Percentiles rank a stretch among this genome's conserved stretches.
These are phyloP conservation scores for Xylona heveae DNA, from an alignment of 495 filamentous ascomycete species.

Conservation along the genomic window DNA sequence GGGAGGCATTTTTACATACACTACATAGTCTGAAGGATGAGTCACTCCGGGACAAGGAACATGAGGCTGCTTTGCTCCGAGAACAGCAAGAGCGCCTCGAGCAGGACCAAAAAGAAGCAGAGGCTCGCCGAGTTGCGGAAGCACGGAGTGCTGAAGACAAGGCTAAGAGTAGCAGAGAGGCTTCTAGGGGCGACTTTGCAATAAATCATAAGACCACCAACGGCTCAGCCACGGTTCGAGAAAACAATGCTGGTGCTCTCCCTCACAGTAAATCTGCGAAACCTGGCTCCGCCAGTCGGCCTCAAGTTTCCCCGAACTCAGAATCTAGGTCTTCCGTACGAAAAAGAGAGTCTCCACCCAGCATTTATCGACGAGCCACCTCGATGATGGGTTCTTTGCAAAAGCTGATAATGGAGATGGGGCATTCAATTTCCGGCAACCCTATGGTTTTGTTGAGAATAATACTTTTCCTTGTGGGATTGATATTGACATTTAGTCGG, in stretches of 20 bases:
- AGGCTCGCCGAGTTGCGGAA: slow-evolving; percentile 10
- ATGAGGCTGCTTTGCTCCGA: slow-evolving; percentile 34
- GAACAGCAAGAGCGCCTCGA: slow-evolving; percentile 41
- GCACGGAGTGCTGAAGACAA: not conserved
- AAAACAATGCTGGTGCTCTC: too few species aligned
- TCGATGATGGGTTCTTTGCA: slow-evolving; percentile 31
- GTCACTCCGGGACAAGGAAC: slow-evolving; percentile 49
- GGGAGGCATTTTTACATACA: slow-evolving; percentile 64
- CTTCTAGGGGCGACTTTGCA: slow-evolving; percentile 22
- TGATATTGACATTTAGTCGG: slow-evolving; percentile 56
- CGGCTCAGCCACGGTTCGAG: too few species aligned
- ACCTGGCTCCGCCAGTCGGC: too few species aligned
- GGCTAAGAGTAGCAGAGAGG: slow-evolving; percentile 28
- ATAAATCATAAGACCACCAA: too few species aligned
- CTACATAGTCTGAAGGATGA: slow-evolving; percentile 37
- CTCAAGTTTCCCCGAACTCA: too few species aligned
- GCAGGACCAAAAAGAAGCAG: slow-evolving; percentile 39
- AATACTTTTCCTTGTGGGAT: slow-evolving; percentile 60
- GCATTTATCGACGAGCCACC: slow-evolving; percentile 25
- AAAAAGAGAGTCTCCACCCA: slow-evolving; percentile 18
- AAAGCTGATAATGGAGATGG: slow-evolving; percentile 38
- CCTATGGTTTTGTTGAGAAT: slow-evolving; percentile 54
- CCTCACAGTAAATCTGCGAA: too few species aligned
- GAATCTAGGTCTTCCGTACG: too few species aligned
- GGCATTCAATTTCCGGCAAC: slow-evolving; percentile 40